Conservation (phyloP, 768 basidiomycete species). For the Lactifluus volemus region DNA sequence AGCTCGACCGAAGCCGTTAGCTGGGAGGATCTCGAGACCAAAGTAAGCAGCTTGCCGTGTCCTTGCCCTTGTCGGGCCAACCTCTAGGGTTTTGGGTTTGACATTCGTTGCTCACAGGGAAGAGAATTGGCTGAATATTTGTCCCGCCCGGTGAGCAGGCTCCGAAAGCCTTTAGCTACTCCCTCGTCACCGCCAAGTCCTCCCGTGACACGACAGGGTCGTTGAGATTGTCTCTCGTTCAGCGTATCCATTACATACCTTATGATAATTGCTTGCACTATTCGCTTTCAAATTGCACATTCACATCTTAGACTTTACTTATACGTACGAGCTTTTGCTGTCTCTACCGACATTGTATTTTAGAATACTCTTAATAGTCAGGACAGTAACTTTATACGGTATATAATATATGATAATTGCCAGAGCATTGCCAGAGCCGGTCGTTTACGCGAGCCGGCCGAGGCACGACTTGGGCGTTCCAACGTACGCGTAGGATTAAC, state of each 20-base stretch:
- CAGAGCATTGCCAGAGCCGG: neutral
- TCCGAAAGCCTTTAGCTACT: conserved; percentile 25
- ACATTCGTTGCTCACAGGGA: conserved; percentile 21
- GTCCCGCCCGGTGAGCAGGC: conserved; percentile 32
- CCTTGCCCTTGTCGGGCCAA: too few relatives aligned
- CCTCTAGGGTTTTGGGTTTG: neutral
- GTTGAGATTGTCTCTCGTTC: conserved; percentile 3
- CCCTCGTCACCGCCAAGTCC: conserved; percentile 12
- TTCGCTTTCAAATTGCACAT: neutral
- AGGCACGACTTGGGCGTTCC: neutral
- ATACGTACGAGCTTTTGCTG: neutral
- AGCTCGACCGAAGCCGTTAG: conserved; percentile 50
- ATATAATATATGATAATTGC: conserved; percentile 10
- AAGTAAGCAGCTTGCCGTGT: conserved; percentile 35
- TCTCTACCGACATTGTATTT: neutral
- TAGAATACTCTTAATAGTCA: neutral
- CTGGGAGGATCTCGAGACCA: conserved; percentile 58
- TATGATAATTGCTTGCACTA: neutral
- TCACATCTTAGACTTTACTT: neutral
- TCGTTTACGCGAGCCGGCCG: neutral
- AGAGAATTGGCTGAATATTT: conserved; percentile 28
- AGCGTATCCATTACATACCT: neutral
- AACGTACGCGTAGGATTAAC: neutral
- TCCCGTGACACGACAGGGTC: conserved; percentile 19
- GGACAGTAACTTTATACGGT: conserved; percentile 12